Base-by-base conservation (phyloP, 768 basidiomycete genomes). In the Russula foetens region DNA sequence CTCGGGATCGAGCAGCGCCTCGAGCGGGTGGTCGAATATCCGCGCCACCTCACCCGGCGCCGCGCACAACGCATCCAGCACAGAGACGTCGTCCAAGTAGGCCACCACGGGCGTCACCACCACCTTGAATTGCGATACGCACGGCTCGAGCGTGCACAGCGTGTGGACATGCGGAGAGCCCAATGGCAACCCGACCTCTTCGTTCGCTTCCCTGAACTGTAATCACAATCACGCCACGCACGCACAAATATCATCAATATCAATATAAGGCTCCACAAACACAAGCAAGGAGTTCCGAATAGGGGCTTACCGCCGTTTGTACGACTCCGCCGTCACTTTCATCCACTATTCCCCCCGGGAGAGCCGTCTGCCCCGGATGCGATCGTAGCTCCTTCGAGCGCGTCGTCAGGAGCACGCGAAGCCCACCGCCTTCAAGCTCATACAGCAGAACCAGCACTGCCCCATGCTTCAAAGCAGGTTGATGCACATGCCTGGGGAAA, bases 351-450 rank as follows among this genome's bases (percentile, higher is more conserved):
- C 92, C 92, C 17, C 92, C 92, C 0, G 92, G 92, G 0, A 93
- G 71, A 1, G 91, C 90, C 4, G 89, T 90, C 69, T 92, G 85
- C 19, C 88, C 90, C 4, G 89, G 84, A 71, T 92, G 89, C 0
- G 85, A 82, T 29, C 88, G 76, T 12, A 92, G 76, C 2, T 74
- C 69, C 70, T 88, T 92, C 6, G 92, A 90, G 11, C 93, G 82
- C 4, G 93, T 96, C 1, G 93, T 96, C 56, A 96, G 75, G 23
- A 95, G 75, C 5, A 95, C 91, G 14, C 85, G 81, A 7, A 94
- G 73, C 46, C 79, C 86, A 4, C 79, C 71, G 15, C 82, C 86
- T 4, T 75, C 77, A n/a, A 80, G 73, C 70, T 94, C 88, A 63
- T 84, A 95, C 1, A 96, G 73, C 12, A 92, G 75, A 1, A 94